A percentile compares a stretch with the other conserved stretches of the same genome.
Evolutionary conservation across 352 stramenopile genomes (phyloP).

Genomic region (Globisporangium viniferum): DNA sequence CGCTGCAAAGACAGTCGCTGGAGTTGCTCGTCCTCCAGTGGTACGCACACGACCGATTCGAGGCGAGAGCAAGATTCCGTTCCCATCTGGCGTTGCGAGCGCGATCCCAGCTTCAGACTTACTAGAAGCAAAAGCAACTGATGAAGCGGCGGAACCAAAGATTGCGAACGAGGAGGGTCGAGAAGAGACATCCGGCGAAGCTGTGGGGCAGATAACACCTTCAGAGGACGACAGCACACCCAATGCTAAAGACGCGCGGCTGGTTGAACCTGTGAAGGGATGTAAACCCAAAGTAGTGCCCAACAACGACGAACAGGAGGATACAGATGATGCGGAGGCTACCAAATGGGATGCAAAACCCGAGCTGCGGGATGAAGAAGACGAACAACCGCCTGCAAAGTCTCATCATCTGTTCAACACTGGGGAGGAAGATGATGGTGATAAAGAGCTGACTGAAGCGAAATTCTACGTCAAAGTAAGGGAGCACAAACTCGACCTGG

Average conservation of each 20-base stretch:
- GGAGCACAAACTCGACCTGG: background rate
- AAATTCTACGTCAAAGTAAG: background rate
- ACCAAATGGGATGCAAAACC: background rate
- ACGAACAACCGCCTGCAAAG: background rate
- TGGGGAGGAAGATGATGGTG: background rate
- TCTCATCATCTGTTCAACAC: background rate
- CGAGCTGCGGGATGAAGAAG: background rate
- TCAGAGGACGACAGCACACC: background rate
- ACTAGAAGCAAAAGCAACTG: background rate
- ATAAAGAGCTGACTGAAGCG: background rate
- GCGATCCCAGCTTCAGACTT: background rate
- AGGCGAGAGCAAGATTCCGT: conserved; percentile 35
- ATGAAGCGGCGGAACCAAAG: background rate
- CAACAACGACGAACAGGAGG: background rate
- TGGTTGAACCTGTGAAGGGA: background rate
- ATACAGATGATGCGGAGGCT: background rate
- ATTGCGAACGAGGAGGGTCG: background rate
- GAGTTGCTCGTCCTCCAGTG: background rate
- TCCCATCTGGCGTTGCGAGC: conserved; percentile 8
- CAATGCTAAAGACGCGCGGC: background rate
- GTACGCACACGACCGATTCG: conserved; percentile 20
- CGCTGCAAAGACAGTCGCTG: background rate
- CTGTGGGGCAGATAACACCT: background rate
- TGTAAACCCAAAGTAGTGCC: background rate
- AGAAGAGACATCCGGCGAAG: background rate